Base-by-base conservation (phyloP, 1,139 yeast species). In the Sugiyamaella japonica region DNA sequence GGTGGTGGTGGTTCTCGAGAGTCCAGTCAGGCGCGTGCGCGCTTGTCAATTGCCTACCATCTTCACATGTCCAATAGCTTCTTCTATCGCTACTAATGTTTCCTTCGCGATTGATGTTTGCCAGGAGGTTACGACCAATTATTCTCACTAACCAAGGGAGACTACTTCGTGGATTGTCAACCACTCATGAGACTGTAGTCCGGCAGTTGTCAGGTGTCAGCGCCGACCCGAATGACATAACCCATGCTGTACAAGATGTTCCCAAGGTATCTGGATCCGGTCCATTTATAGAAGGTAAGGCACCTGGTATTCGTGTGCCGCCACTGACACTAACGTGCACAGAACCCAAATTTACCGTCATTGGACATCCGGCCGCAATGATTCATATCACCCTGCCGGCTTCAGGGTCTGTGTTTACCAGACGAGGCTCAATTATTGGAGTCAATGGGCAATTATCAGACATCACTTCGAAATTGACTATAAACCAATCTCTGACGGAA, bases 361-460 rank as follows among this genome's bases (percentile, higher is more conserved):
- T 80, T 36, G 83, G 82, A 1, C 69, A 70, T 23, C 75, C 77
- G 1, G 68, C 76, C 4, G 72, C 78, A 7, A 57, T 81, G 55
- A 62, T 81, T 43, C 76, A 74, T 50, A 70, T 80, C 42, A 71
- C 77, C 29, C 62, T 81, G 7, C 85, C 85, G 3, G 73, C 81
- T 5, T 78, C 82, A 1, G 69, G 80, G 3, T 69, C 76, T 2
- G 61, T 81, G 25, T 78, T 73, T 58, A 73, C 78, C 20, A 70
- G 76, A 5, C 66, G 77, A 31, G 77, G 78, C 16, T 71, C 78
- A 12, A 66, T 81, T 15, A 69, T 79, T 8, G 83, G 80, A 2
- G 66, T 77, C 44, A 78, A 74, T 64, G 82, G 82, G 1, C 68
- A 72, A 17, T 59, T 74, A 7, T 61, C 65, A 4, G 54, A 60